These are phyloP conservation scores for Phytomonas francai DNA, from an alignment of 208 protist species.

Conservation along the genomic window DNA sequence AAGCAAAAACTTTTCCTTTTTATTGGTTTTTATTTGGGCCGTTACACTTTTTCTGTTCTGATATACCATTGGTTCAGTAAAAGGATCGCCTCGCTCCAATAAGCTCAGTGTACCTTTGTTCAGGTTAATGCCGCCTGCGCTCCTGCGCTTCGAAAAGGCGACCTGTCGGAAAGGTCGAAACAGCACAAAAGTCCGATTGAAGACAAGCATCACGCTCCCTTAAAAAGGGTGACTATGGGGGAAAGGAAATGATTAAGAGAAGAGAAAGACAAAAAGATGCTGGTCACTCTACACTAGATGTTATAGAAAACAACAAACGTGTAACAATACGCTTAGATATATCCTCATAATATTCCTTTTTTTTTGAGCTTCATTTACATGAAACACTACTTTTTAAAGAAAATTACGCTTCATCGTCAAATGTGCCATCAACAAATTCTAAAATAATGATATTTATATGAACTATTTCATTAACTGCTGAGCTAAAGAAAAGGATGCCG, in stretches of 20 bases:
- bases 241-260: background rate
- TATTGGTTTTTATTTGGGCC: slow-evolving; percentile 38
- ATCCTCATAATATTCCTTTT: background rate
- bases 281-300: background rate
- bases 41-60: slow-evolving; percentile 49
- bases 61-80: slow-evolving; percentile 70
- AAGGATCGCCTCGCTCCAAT: slow-evolving; percentile 53
- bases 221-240: background rate
- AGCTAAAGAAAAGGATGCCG: too few species aligned
- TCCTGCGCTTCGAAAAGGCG: slow-evolving; percentile 23
- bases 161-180: slow-evolving; percentile 21
- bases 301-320: background rate
- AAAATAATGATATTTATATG: background rate
- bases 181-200: slow-evolving; percentile 7
- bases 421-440: background rate
- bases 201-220: background rate
- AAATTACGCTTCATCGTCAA: background rate
- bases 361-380: background rate
- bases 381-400: background rate
- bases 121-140: slow-evolving; percentile 32
- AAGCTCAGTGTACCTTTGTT: slow-evolving; percentile 50
- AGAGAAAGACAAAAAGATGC: background rate
- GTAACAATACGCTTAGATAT: background rate
- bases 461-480: too few species aligned
- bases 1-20: slow-evolving; percentile 32